These are phyloP conservation scores for Ophiostoma angusticollis DNA, from an alignment of 2,329 filamentous ascomycete species.

Conservation along the genomic window DNA sequence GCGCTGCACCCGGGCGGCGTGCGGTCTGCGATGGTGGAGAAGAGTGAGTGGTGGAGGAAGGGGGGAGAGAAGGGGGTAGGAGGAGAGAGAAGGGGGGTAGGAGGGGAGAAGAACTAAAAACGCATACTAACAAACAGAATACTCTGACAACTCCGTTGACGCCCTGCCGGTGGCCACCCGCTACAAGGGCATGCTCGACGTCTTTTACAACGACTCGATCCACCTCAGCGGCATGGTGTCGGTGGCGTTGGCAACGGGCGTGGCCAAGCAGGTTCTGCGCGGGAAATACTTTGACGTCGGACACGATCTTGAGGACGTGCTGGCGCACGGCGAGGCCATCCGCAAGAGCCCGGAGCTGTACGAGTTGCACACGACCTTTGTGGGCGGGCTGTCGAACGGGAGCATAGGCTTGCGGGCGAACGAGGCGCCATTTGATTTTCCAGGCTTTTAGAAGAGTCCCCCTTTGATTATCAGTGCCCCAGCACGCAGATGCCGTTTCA, in stretches of 20 bases:
- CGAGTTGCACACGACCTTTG: conserved; percentile 17
- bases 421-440: conserved; percentile 12
- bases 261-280: conserved; percentile 17
- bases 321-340: conserved; percentile 15
- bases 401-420: conserved; percentile 4
- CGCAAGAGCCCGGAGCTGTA: conserved; percentile 16
- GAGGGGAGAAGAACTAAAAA: neutral
- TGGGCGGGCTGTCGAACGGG: conserved; percentile 13
- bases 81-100: too few species aligned
- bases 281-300: conserved; percentile 20
- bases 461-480: too few species aligned
- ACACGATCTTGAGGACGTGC: conserved; percentile 20
- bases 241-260: conserved; percentile 19
- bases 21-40: conserved; percentile 19
- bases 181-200: conserved; percentile 15
- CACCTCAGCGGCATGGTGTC: conserved; percentile 23
- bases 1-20: conserved; percentile 21
- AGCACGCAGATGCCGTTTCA: too few species aligned
- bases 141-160: conserved; percentile 14
- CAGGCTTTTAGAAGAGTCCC: conserved; percentile 7
- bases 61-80: neutral
- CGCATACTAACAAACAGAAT: conserved; percentile 12
- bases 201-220: conserved; percentile 21
- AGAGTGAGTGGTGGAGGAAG: conserved; percentile 13
- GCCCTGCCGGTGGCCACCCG: conserved; percentile 13